phyloP scores from a whole-genome alignment of 2,329 filamentous ascomycete genomes.

The Talaromyces atroroseus region DNA sequence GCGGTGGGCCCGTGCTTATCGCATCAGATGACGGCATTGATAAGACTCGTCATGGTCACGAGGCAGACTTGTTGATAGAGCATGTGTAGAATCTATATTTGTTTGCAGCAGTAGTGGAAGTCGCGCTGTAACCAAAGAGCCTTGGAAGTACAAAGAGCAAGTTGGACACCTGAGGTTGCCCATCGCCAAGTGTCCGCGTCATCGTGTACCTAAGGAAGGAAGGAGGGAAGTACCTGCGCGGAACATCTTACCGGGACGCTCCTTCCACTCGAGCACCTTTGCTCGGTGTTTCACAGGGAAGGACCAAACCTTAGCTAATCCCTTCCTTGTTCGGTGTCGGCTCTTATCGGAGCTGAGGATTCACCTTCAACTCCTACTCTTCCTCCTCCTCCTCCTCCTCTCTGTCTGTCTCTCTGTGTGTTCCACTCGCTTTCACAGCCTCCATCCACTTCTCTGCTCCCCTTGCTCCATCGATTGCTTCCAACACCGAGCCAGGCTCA shows the following conservation, averaged over 20 bases:
- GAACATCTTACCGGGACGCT: slow-evolving; percentile 3
- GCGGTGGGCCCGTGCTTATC: slow-evolving; percentile 10
- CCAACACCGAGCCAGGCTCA: neutral
- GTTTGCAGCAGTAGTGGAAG: too few species aligned
- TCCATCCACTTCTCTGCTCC: neutral
- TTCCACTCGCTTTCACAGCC: too few species aligned
- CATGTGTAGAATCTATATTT: too few species aligned
- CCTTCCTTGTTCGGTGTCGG: neutral
- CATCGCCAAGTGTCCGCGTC: too few species aligned
- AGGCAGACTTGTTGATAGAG: neutral
- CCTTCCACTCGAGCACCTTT: neutral
- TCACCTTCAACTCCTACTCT: neutral
- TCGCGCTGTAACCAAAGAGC: too few species aligned
- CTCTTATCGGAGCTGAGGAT: slow-evolving; percentile 4
- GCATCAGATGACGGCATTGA: slow-evolving; percentile 6
- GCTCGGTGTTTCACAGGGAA: neutral
- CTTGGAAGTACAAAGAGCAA: neutral
- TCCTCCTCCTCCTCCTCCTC: neutral
- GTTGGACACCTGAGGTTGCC: neutral
- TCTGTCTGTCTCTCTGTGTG: neutral
- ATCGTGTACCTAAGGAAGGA: slow-evolving; percentile 3
- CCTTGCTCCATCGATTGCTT: neutral
- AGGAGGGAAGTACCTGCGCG: neutral
- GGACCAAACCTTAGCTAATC: neutral
- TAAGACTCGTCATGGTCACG: neutral